Base-by-base conservation (phyloP, 179 eudicot species). In the Patellifolia procumbens region DNA sequence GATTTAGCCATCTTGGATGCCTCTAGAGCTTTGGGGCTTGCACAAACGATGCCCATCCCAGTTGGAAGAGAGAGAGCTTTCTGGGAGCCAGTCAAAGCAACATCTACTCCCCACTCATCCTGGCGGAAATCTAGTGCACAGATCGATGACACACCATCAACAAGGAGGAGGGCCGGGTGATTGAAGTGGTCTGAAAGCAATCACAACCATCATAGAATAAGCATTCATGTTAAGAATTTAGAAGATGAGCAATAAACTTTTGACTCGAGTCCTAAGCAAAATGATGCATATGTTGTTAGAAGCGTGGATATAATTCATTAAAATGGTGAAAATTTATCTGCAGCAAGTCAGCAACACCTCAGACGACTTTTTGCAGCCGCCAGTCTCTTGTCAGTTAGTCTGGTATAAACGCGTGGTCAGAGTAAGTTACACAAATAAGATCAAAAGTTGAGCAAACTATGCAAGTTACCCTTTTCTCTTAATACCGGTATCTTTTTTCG, bases 101-200 rank as follows among this genome's bases (percentile, higher is more conserved):
- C 99, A 84, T 96, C 99, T 11, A 96, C 81, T 15, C 97, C 96
- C 99, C 99, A 96, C 79, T 96, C 99, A 73, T 96, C 99, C 99
- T 93, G 93, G 26, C 97, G 91, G 79, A 96, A 96, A 78, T 96
- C 99, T 20, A 96, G 88, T 7, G 99, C 99, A 77, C 99, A 93
- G 43, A 96, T 96, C 66, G 98, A 96, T 64, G 99, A 96, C 42
- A 96, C 99, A 37, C 99, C 99, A 49, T 96, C 99, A 22, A 96
- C 99, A 0, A 93, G 92, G 46, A 91, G 82, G 31, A 96, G 90
- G 10, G 99, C 99, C 13, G 99, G 99, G 80, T 96, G 99, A 60
- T 85, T 92, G 86, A 93, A 91, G 83, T 96, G 88, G 88, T 96
- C 99, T 95, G 90, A 45, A 60, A 84, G 13, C 55, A 61, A 73